A percentile compares a stretch with the other conserved stretches of the same genome.
phyloP scores from a whole-genome alignment of 2,329 filamentous ascomycete genomes.

The Monosporascus sp. region DNA sequence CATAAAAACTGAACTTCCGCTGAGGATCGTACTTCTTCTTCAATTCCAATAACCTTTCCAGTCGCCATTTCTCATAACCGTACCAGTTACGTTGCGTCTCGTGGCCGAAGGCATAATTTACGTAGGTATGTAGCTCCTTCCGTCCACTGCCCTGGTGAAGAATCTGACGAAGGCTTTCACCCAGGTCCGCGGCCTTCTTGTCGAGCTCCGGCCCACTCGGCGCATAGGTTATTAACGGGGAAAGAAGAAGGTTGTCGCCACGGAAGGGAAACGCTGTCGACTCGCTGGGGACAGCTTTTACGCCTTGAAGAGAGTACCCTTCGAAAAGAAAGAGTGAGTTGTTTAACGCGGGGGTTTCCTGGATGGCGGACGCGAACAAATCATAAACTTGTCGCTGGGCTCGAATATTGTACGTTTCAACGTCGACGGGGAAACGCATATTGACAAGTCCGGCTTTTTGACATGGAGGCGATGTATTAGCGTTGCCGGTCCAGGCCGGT shows the following conservation, averaged over 20 bases:
- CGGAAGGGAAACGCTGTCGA: slow-evolving; percentile 15
- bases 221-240: slow-evolving; percentile 25
- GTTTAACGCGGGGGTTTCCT: slow-evolving; percentile 26
- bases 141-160: slow-evolving; percentile 16
- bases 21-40: slow-evolving; percentile 31
- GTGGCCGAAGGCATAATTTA: slow-evolving; percentile 31
- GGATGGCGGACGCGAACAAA: slow-evolving; percentile 29
- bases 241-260: slow-evolving; percentile 9
- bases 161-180: slow-evolving; percentile 20
- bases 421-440: slow-evolving; percentile 14
- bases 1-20: slow-evolving; percentile 26
- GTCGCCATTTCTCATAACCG: slow-evolving; percentile 33
- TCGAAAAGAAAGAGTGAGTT: slow-evolving; percentile 18
- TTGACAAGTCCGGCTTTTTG: slow-evolving; percentile 14
- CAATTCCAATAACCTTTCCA: slow-evolving; percentile 28
- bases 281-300: slow-evolving; percentile 10
- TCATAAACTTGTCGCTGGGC: slow-evolving; percentile 33
- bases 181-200: slow-evolving; percentile 19
- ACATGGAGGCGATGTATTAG: slow-evolving; percentile 6
- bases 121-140: slow-evolving; percentile 21
- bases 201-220: slow-evolving; percentile 20
- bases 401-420: slow-evolving; percentile 25
- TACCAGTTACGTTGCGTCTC: slow-evolving; percentile 28
- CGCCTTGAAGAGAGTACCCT: slow-evolving; percentile 12
- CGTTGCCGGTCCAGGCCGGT: slow-evolving; percentile 7